Evolutionary conservation across 306 rosid species (phyloP).

Genomic region (barrel medic (Medicago truncatula)): MtrunA17r5.0-ANR NC_053044.1:50277501-50278000

Average conservation of each 20-base stretch:
- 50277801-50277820: slow-evolving; percentile 63
- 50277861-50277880: slow-evolving; percentile 76
- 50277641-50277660: slow-evolving; percentile 70
- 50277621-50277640: slow-evolving; percentile 64
- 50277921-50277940: slow-evolving; percentile 68
- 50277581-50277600: slow-evolving; percentile 83
- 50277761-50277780: slow-evolving; percentile 72
- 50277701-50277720: slow-evolving; percentile 60
- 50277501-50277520: slow-evolving; percentile 64
- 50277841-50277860: slow-evolving; percentile 69
- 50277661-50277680: slow-evolving; percentile 72
- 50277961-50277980: slow-evolving; percentile 84
- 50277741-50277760: slow-evolving; percentile 67
- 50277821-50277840: slow-evolving; percentile 60
- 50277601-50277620: slow-evolving; percentile 58
- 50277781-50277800: slow-evolving; percentile 77
- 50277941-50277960: slow-evolving; percentile 79
- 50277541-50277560: slow-evolving; percentile 67
- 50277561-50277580: slow-evolving; percentile 74
- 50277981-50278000: slow-evolving; percentile 70
- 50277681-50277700: slow-evolving; percentile 71
- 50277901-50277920: slow-evolving; percentile 66
- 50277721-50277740: slow-evolving; percentile 56
- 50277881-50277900: slow-evolving; percentile 84
- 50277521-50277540: slow-evolving; percentile 73